phyloP scores from a whole-genome alignment of 164 flowering plant species.

The Aristolochia californica region DNA sequence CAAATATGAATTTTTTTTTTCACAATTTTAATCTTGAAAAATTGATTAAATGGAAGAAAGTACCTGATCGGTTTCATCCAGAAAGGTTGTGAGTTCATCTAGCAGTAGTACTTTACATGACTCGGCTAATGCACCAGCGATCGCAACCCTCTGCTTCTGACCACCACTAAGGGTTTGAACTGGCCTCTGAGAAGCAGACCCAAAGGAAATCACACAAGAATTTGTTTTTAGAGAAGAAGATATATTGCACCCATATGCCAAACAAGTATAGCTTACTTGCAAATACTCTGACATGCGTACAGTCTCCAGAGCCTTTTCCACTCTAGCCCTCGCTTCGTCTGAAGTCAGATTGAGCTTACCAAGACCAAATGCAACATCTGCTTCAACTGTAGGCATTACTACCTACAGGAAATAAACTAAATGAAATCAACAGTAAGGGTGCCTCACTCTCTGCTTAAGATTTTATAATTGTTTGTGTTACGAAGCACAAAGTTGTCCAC shows the following conservation, averaged over 20 bases:
- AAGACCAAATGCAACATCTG: slow-evolving; percentile 95
- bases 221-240: not conserved
- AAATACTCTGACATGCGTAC: slow-evolving; percentile 74
- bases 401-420: slow-evolving; percentile 45
- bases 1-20: too few species aligned
- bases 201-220: slow-evolving; percentile 2
- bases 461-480: too few species aligned
- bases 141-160: slow-evolving; percentile 96
- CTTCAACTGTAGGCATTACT: slow-evolving; percentile 94
- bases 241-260: too few species aligned
- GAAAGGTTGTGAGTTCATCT: slow-evolving; percentile 95
- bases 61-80: slow-evolving; percentile 93
- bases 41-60: not conserved
- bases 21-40: not conserved
- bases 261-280: slow-evolving; percentile 30
- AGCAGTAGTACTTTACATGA: slow-evolving; percentile 70
- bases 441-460: not conserved
- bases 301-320: slow-evolving; percentile 52
- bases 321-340: slow-evolving; percentile 55
- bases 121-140: slow-evolving; percentile 95
- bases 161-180: slow-evolving; percentile 98
- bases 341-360: slow-evolving; percentile 55
- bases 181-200: slow-evolving; percentile 46
- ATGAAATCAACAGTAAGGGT: not conserved
- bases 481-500: not conserved